Percentiles rank a stretch among this genome's conserved stretches.
phyloP scores from a whole-genome alignment of 2,329 filamentous ascomycete genomes.

The Neonectria neomacrospora region DNA sequence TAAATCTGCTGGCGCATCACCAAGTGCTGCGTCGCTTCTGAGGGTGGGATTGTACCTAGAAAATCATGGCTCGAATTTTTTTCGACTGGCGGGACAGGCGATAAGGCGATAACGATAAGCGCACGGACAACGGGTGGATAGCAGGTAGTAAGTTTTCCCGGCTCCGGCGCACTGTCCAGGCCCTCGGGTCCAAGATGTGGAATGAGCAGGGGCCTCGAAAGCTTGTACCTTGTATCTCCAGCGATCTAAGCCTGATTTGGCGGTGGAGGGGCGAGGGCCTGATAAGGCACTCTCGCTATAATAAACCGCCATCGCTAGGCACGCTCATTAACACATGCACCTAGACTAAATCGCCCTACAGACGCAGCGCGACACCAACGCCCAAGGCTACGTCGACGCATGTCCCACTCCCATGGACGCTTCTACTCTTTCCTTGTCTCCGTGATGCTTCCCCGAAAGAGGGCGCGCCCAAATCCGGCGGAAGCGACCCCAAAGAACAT shows the following conservation, averaged over 20 bases:
- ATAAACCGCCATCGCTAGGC: slow-evolving; percentile 24
- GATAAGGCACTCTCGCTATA: slow-evolving; percentile 9
- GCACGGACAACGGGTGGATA: slow-evolving; percentile 14
- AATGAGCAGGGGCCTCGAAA: background rate
- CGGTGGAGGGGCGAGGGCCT: slow-evolving; percentile 19
- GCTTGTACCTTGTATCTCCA: slow-evolving; percentile 12
- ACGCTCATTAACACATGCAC: slow-evolving; percentile 40
- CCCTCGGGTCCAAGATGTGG: background rate
- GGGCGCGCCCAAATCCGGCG: slow-evolving; percentile 46
- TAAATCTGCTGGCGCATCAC: slow-evolving; percentile 44
- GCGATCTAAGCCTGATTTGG: slow-evolving; percentile 10
- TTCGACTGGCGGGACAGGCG: slow-evolving; percentile 44
- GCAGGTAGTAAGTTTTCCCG: slow-evolving; percentile 31
- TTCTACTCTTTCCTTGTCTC: slow-evolving; percentile 3
- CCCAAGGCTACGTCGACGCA: slow-evolving; percentile 8
- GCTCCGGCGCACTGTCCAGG: slow-evolving; percentile 21
- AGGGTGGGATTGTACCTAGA: slow-evolving; percentile 35
- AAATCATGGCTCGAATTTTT: slow-evolving; percentile 45
- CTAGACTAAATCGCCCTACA: slow-evolving; percentile 1
- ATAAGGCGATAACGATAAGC: slow-evolving; percentile 38
- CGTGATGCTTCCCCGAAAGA: slow-evolving; percentile 50
- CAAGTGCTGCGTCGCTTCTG: slow-evolving; percentile 39
- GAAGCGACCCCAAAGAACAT: slow-evolving; percentile 35
- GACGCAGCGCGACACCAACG: slow-evolving; percentile 26
- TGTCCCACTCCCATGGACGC: slow-evolving; percentile 25